Conservation (phyloP, 2,329 filamentous ascomycete species). For the Aspergillus cejpii region DNA sequence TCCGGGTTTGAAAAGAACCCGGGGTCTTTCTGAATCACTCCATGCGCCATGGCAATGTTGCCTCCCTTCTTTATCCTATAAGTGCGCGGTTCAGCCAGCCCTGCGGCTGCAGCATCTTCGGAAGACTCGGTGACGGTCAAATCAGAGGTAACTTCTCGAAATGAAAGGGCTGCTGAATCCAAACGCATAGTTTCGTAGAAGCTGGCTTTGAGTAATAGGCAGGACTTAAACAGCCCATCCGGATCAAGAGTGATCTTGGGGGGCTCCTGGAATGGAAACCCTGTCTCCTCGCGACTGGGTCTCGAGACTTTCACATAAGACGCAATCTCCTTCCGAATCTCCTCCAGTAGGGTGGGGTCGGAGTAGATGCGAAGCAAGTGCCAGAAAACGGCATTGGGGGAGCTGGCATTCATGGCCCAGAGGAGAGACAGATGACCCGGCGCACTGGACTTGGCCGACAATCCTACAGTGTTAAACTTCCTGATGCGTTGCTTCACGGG, state of each 20-base stretch:
- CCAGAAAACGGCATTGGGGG: conserved; percentile 49
- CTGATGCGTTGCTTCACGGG: conserved; percentile 40
- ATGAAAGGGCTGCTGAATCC: conserved; percentile 39
- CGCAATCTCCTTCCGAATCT: conserved; percentile 43
- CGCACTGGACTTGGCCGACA: conserved; percentile 35
- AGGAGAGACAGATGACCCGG: conserved; percentile 45
- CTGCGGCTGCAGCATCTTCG: conserved; percentile 32
- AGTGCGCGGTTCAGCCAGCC: conserved; percentile 25
- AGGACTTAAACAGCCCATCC: conserved; percentile 39
- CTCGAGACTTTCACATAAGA: conserved; percentile 37
- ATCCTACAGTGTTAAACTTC: conserved; percentile 34
- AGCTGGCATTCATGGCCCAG: conserved; percentile 52
- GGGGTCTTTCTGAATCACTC: conserved; percentile 40
- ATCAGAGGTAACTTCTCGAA: conserved; percentile 37
- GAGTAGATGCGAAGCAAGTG: conserved; percentile 44
- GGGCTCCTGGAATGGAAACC: conserved; percentile 40
- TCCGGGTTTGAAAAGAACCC: conserved; percentile 38
- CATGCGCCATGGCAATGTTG: conserved; percentile 41
- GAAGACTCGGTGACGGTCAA: conserved; percentile 36
- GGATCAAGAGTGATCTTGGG: conserved; percentile 40
- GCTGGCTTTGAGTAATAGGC: conserved; percentile 42
- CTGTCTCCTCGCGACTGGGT: conserved; percentile 32
- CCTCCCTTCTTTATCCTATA: conserved; percentile 41
- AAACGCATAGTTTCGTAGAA: conserved; percentile 45
- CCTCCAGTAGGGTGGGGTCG: conserved; percentile 35